Conservation (phyloP, 2,329 filamentous ascomycete species). For the Venturia oleaginea region DNA sequence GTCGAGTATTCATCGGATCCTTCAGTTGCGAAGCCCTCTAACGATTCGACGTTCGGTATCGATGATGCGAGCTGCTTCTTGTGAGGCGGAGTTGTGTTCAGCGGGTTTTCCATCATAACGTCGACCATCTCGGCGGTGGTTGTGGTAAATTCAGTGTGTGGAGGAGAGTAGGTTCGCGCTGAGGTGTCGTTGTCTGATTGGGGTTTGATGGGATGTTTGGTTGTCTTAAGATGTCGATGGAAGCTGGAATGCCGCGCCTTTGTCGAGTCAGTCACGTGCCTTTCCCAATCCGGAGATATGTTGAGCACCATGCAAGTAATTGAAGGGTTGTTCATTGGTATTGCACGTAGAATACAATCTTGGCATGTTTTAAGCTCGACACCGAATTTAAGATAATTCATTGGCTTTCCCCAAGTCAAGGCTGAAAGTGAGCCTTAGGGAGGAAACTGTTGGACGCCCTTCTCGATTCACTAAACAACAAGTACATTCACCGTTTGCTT, state of each 20-base stretch:
- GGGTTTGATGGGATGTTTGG: not conserved
- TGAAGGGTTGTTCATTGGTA: not conserved
- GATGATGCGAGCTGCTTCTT: constrained; percentile 70
- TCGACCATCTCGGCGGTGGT: constrained; percentile 61
- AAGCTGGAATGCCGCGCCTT: not conserved
- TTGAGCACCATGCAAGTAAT: not conserved
- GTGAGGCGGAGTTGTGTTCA: constrained; percentile 63
- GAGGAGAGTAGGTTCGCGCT: not conserved
- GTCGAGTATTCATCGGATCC: constrained; percentile 88
- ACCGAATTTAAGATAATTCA: not conserved
- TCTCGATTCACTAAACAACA: too few species aligned
- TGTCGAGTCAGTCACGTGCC: not conserved
- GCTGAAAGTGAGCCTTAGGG: not conserved
- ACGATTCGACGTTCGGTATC: constrained; percentile 82
- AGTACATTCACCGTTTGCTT: too few species aligned
- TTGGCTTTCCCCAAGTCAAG: not conserved
- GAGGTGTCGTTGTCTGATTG: not conserved
- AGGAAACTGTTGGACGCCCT: too few species aligned
- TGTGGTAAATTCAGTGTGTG: not conserved
- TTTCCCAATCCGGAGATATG: not conserved
- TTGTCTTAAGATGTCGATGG: not conserved
- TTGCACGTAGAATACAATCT: not conserved
- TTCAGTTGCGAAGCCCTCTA: constrained; percentile 75
- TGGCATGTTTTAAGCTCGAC: not conserved
- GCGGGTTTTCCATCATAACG: constrained; percentile 73